These are phyloP conservation scores for Candida patagonica DNA, from an alignment of 805 yeast genomes.

Conservation along the genomic window DNA sequence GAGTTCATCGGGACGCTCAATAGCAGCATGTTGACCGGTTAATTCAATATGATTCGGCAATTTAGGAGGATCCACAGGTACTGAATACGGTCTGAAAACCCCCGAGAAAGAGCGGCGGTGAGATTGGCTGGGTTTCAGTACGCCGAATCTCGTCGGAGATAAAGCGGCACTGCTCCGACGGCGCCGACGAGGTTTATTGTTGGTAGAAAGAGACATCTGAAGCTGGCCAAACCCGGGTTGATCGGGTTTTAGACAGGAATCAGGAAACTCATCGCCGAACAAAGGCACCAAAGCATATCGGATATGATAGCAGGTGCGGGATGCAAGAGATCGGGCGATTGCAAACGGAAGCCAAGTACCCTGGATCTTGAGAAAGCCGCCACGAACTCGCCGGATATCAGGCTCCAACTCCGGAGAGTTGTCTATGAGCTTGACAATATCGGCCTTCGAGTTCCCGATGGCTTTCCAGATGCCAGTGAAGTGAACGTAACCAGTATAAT, in stretches of 20 bases:
- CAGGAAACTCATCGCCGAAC: slow-evolving; percentile 65
- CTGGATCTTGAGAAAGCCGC: slow-evolving; percentile 86
- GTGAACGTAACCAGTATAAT: slow-evolving; percentile 75
- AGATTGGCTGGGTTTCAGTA: too few relatives aligned
- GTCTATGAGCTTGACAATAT: slow-evolving; percentile 63
- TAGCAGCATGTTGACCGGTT: slow-evolving; percentile 16
- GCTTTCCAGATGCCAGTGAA: slow-evolving; percentile 85
- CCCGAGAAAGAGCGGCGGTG: too few relatives aligned
- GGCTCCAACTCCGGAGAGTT: slow-evolving; percentile 52
- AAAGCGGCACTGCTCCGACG: too few relatives aligned
- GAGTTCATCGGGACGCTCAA: slow-evolving; percentile 27
- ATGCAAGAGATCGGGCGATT: slow-evolving; percentile 57
- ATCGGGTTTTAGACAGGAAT: slow-evolving; percentile 46
- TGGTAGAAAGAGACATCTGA: slow-evolving; percentile 22
- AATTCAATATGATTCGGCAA: slow-evolving; percentile 25
- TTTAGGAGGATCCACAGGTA: slow-evolving; percentile 22
- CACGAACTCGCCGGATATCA: slow-evolving; percentile 65
- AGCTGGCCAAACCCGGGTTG: slow-evolving; percentile 61
- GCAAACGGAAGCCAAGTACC: slow-evolving; percentile 86
- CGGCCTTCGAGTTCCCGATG: slow-evolving; percentile 60
- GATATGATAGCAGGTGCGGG: slow-evolving; percentile 67
- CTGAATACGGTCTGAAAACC: not conserved
- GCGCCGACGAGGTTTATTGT: slow-evolving; percentile 17
- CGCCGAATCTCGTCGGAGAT: too few relatives aligned
- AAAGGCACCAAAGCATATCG: slow-evolving; percentile 69